Base-by-base conservation (phyloP, 2,329 filamentous ascomycete species). In the Lecanicillium sp. region DNA sequence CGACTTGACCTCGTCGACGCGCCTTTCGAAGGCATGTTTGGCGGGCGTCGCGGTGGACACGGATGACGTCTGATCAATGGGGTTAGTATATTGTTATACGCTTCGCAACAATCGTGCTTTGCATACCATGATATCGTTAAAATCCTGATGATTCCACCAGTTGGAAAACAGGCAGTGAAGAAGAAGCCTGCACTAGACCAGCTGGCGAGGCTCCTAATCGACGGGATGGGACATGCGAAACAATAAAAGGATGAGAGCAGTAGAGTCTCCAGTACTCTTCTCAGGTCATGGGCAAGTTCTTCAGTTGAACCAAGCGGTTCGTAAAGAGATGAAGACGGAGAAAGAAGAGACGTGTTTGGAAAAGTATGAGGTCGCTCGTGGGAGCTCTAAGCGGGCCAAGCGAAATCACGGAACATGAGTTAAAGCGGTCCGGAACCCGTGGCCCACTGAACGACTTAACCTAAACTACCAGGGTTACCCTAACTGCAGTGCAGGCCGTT, bases 1-100 rank as follows among this genome's bases (percentile, higher is more conserved):
- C 35, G 86, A 79, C 56, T 87, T 90, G 52, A 89, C 78, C 50
- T 89, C 83, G 50, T 89, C 83, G 42, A 94, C 79, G 56, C 85
- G 85, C 57, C 74, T 73, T 53, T 92, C 83, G 63, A 95, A 95
- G 47, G 74, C 67, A 63, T 84, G 77, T 61, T 76, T 80, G 54
- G 73, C 66, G 45, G 83, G 78, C 53, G 80, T 85, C 38, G 83
- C 70, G 39, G 81, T 83, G 44, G 84, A 85, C 51, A 83, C 70
- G 45, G 83, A 80, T 51, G 84, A 87, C 59, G 75, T 74, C 78
- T 83, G 58, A 27, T 29, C 3, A 5, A n/a, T n/a, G 9, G 3
- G 17, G 37, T 47, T 41, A 44, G 39, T 37, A 22, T 30, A 3
- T 34, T 16, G 6, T 1, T 13, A 16, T 13, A 16, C 14, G 12